These are phyloP conservation scores for Ogataea corticis DNA, from an alignment of 805 yeast species.

Conservation along the genomic window DNA sequence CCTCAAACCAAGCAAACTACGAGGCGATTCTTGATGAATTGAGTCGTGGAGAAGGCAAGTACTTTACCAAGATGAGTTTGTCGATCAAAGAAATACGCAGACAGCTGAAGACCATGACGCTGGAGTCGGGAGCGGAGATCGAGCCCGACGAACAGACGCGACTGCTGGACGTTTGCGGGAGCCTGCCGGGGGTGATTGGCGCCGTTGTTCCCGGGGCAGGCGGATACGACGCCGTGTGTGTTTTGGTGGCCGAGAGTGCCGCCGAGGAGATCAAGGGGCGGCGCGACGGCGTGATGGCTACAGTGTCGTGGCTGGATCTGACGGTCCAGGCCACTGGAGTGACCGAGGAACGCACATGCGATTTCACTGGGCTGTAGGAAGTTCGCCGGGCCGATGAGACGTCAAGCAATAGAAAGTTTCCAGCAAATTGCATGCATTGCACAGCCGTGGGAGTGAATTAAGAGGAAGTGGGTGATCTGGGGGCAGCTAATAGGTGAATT, in stretches of 20 bases:
- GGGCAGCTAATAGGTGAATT: too few relatives aligned
- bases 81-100: slow-evolving; percentile 54
- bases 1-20: slow-evolving; percentile 42
- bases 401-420: not conserved
- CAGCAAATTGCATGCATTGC: not conserved
- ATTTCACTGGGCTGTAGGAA: slow-evolving; percentile 28
- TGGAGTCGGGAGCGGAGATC: slow-evolving; percentile 74
- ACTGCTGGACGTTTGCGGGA: slow-evolving; percentile 58
- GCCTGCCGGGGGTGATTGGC: slow-evolving; percentile 75
- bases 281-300: slow-evolving; percentile 29
- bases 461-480: too few relatives aligned
- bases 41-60: slow-evolving; percentile 9
- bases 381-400: slow-evolving; percentile 2
- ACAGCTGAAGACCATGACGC: slow-evolving; percentile 60
- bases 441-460: not conserved
- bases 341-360: slow-evolving; percentile 43
- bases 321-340: slow-evolving; percentile 64
- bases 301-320: slow-evolving; percentile 68
- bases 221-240: slow-evolving; percentile 89
- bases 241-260: slow-evolving; percentile 56
- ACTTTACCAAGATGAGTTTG: slow-evolving; percentile 36
- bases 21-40: slow-evolving; percentile 17
- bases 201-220: slow-evolving; percentile 99
- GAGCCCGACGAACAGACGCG: slow-evolving; percentile 80
- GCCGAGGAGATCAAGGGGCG: slow-evolving; percentile 34